Evolutionary conservation across 2,329 filamentous ascomycete species (phyloP), one percentile per base, ranked within the genome.

Genomic region (Cladosporium sp.): DNA sequence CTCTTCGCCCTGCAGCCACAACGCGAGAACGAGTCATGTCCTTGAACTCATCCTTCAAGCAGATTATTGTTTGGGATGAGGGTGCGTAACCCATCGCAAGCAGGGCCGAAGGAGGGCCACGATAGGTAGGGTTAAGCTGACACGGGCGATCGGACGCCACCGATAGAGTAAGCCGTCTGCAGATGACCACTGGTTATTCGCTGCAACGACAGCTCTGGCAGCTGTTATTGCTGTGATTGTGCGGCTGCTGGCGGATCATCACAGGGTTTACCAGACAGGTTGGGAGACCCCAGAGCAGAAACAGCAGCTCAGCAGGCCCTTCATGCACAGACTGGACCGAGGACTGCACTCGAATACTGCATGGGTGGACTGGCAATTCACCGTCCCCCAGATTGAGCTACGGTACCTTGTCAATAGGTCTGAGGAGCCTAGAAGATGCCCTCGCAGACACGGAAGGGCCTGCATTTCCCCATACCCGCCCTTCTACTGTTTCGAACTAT

Each of bases 101-200:
- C 22, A 27, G 22, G 22, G 22, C 22, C 22, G 22, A 27, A n/a
- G 22, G 22, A 9, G 22, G 22, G 22, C 22, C 22, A 5, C 8
- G 36, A 33, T 39, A 16, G 38, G 35, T 25, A 39, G 35, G 36
- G 36, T 48, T 48, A 25, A 18, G 3, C 13, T 16, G 27, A 30
- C 11, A 40, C 36, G 45, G 45, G 19, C 22, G 45, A 39, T 43
- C 41, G 29, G 16, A 35, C 41, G 41, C 41, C 29, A 35, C 29
- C 18, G 32, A 43, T 22, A 25, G 20, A 47, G 43, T 22, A 38
- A 47, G 33, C 43, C 33, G 43, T 7, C 12, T 18, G 22, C 43
- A 47, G 35, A 12, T 38, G 43, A 47, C 32, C 32, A 4, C 43
- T 46, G 43, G 27, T 16, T n/a, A 38, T 36, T 35, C 42, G 30